Evolutionary conservation across 768 basidiomycete genomes (phyloP).

Genomic region (Suillus subluteus): DNA sequence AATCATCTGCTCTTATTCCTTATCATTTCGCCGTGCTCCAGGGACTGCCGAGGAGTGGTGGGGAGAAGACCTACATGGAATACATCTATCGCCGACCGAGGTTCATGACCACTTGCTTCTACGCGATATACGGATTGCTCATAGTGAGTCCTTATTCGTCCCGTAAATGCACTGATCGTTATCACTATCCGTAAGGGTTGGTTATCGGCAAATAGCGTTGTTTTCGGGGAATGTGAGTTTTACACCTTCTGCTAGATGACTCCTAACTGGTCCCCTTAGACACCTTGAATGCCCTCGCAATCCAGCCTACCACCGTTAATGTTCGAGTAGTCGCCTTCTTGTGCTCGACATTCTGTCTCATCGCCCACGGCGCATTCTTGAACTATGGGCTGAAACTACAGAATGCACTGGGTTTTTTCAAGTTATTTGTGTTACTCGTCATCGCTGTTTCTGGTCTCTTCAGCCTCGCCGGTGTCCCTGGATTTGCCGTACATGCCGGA

Average conservation of each 20-base stretch:
- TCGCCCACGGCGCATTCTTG: slow-evolving; percentile 58
- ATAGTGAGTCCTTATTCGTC: slow-evolving; percentile 43
- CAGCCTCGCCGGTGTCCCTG: slow-evolving; percentile 50
- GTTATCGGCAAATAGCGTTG: slow-evolving; percentile 60
- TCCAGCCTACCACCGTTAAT: slow-evolving; percentile 47
- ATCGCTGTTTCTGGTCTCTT: slow-evolving; percentile 60
- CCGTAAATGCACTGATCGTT: background rate
- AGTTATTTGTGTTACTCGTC: slow-evolving; percentile 55
- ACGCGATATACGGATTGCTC: slow-evolving; percentile 58
- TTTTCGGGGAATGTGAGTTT: slow-evolving; percentile 71
- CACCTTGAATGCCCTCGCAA: slow-evolving; percentile 54
- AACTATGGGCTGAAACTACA: slow-evolving; percentile 64
- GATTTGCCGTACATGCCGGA: slow-evolving; percentile 51
- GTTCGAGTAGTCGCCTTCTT: slow-evolving; percentile 57
- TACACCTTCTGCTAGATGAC: background rate
- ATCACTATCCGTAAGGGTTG: slow-evolving; percentile 47
- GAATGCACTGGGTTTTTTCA: slow-evolving; percentile 64
- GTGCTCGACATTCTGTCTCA: slow-evolving; percentile 58
- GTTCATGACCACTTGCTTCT: slow-evolving; percentile 63
- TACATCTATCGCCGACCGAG: slow-evolving; percentile 67
- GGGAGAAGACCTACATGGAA: slow-evolving; percentile 78
- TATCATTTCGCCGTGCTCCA: slow-evolving; percentile 24
- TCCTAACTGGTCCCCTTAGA: slow-evolving; percentile 44
- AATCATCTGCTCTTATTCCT: background rate
- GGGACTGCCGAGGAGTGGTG: slow-evolving; percentile 73